Conservation (phyloP, 305 asterid genomes). For the Fraxinus sp. region DNA sequence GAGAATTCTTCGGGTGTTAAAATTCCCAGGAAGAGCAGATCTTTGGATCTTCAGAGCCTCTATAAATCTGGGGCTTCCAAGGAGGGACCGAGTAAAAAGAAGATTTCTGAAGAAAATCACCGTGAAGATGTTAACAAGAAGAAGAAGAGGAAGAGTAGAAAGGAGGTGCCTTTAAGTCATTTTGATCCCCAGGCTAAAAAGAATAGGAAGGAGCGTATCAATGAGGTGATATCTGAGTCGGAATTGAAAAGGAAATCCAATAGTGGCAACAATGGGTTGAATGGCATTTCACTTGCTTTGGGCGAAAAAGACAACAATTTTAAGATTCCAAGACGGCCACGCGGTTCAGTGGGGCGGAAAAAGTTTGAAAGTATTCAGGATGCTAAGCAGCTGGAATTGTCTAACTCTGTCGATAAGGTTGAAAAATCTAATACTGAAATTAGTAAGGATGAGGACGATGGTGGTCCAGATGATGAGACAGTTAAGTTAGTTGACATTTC, state of each 20-base stretch:
- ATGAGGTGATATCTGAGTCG: conserved; percentile 35
- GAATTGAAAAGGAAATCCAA: conserved; percentile 36
- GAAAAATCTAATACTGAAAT: conserved; percentile 38
- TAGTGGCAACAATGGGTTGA: conserved; percentile 38
- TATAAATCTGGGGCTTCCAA: conserved; percentile 56
- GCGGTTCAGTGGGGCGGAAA: conserved; percentile 67
- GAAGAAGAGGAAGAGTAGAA: conserved; percentile 59
- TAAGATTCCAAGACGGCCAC: conserved; percentile 83
- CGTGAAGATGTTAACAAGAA: conserved; percentile 32
- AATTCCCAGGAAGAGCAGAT: conserved; percentile 67
- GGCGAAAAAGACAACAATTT: conserved; percentile 54
- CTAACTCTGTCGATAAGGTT: conserved; percentile 38
- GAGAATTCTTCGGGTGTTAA: conserved; percentile 57
- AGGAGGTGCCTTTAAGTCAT: conserved; percentile 53
- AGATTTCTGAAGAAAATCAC: conserved; percentile 37
- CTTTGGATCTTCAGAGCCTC: conserved; percentile 82
- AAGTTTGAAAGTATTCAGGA: conserved; percentile 41
- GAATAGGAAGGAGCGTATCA: conserved; percentile 52
- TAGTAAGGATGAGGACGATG: conserved; percentile 41
- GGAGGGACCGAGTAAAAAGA: conserved; percentile 40
- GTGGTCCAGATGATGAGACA: conserved; percentile 36
- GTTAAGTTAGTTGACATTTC: conserved; percentile 34
- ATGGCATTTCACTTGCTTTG: conserved; percentile 57
- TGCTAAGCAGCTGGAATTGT: conserved; percentile 35
- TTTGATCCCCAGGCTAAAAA: conserved; percentile 58